Evolutionary conservation across 2,329 filamentous ascomycete species (phyloP), one percentile per base, ranked within the genome.

Genomic region (Cercospora nicotianae): DNA sequence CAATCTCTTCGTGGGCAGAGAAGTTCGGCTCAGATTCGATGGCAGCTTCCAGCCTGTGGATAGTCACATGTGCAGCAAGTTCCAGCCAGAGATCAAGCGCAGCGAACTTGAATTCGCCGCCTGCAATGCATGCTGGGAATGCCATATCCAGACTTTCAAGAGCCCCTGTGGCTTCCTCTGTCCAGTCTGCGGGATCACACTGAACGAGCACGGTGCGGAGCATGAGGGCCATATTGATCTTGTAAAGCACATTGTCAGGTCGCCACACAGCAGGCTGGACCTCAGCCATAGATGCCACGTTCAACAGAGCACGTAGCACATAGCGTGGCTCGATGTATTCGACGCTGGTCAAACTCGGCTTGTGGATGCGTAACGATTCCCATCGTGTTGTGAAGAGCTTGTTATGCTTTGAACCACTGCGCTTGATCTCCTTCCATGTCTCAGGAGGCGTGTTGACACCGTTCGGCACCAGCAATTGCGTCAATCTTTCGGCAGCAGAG

Each of bases 221-320:
- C 69, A 85, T 78, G 1, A 78, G 70, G 1, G 81, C 74, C 8
- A 85, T 70, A 67, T 85, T 85, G 45, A 81, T 77, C 58, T 80
- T 77, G 69, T 81, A 81, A 8, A 85, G 61, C 28, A 85, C 67
- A 23, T 78, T 72, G 67, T 84, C 80, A 0, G 82, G 74, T 59
- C 78, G 73, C 77, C 77, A 79, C 9, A 71, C 63, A 1, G 77
- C 79, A 64, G 73, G 61, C 30, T 72, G 72, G 31, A 70, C 59
- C 8, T 74, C 73, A 7, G 70, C 66, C 3, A 72, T 65, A 5
- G 67, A 62, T 69, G 75, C 71, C 1, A 76, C 72, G 3, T 77
- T 78, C 26, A 83, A 75, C 1, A 84, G 72, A 0, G 78, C 76
- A 4, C 78, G 77, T 30, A 82, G 75, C 13, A 83, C 76, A 8